Evolutionary conservation across 1,284 basidiomycete genomes (phyloP).

Genomic region (Sporisorium exsertum): DNA sequence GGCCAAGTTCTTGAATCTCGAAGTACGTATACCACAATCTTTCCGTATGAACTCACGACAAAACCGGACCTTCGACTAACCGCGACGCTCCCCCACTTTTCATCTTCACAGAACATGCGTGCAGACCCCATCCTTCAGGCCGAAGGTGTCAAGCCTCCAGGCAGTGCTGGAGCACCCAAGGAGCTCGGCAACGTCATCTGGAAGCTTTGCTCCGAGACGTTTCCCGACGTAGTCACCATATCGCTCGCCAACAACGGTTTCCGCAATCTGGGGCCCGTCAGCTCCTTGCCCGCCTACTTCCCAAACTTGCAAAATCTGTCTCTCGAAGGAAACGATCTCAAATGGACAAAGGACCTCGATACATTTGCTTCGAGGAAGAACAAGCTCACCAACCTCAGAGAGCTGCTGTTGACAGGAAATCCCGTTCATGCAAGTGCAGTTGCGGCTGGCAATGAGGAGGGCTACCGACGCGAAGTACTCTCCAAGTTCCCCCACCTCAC

Average conservation of each 20-base stretch:
- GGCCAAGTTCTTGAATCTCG: constrained; percentile 80
- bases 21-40: constrained; percentile 29
- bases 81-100: not conserved
- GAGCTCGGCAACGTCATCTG: constrained; percentile 83
- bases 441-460: constrained; percentile 78
- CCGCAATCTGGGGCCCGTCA: constrained; percentile 49
- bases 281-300: constrained; percentile 70
- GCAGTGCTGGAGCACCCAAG: constrained; percentile 74
- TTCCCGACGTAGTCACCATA: constrained; percentile 74
- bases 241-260: constrained; percentile 59
- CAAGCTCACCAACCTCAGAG: constrained; percentile 68
- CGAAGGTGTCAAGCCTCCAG: constrained; percentile 77
- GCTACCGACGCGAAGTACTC: constrained; percentile 39
- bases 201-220: constrained; percentile 82
- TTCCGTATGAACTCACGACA: no score
- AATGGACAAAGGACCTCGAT: constrained; percentile 66
- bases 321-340: constrained; percentile 73
- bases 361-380: constrained; percentile 42
- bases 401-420: constrained; percentile 83
- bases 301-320: constrained; percentile 78
- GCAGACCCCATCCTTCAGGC: constrained; percentile 80
- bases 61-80: not conserved
- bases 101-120: constrained; percentile 72
- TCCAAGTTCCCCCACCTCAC: constrained; percentile 54
- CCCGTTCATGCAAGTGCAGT: constrained; percentile 78